phyloP scores from a whole-genome alignment of 164 flowering plant genomes.

The Stephania cephalantha region DNA sequence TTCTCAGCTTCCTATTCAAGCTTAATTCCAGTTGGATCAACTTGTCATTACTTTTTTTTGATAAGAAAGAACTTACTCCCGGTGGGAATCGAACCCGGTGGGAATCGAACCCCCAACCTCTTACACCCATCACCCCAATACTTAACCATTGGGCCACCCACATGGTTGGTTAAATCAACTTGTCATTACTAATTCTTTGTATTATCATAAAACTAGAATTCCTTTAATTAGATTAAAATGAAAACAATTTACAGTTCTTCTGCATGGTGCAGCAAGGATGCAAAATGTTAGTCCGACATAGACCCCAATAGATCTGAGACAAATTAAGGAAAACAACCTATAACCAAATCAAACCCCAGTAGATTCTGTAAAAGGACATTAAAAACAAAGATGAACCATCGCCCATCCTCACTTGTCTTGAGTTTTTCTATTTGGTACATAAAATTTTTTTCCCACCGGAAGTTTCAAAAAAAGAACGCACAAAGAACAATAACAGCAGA shows the following conservation, averaged over 20 bases:
- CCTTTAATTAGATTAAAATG: neutral
- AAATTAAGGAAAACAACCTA: neutral
- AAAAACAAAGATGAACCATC: neutral
- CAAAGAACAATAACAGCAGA: neutral
- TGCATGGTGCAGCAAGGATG: neutral
- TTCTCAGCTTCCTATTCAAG: neutral
- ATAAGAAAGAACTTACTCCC: no score
- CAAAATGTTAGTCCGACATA: neutral
- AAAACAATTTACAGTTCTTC: neutral
- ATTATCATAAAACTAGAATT: neutral
- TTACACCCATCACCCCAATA: no score
- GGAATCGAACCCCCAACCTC: no score
- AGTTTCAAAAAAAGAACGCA: neutral
- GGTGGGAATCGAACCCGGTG: no score
- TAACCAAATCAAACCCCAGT: neutral
- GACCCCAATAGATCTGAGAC: neutral
- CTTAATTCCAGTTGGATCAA: neutral
- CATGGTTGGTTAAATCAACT: no score
- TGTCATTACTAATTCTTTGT: neutral
- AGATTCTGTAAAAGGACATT: neutral
- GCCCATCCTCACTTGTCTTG: neutral
- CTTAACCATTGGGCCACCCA: no score
- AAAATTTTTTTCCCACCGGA: neutral
- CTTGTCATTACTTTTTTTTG: neutral
- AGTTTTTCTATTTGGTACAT: neutral